A percentile compares a stretch with the other conserved stretches of the same genome.
Conservation (phyloP, 2,329 filamentous ascomycete genomes). For the Fusarium agapanthi region DNA sequence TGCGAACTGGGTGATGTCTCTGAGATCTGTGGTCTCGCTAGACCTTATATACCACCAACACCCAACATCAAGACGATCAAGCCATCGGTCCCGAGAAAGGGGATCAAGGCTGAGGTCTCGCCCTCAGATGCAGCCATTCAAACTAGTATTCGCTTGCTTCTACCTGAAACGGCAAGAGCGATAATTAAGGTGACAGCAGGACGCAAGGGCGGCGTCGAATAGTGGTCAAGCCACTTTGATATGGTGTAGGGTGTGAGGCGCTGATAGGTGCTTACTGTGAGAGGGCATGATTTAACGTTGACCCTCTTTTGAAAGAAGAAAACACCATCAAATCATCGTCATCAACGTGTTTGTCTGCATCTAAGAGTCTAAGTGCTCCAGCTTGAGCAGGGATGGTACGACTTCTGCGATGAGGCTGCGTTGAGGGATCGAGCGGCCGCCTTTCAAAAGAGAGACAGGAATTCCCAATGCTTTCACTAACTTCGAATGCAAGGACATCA, state of each 20-base stretch:
- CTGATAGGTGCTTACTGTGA: neutral
- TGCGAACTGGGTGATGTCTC: too few relatives aligned
- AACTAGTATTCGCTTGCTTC: neutral
- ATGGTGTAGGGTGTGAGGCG: constrained; percentile 2
- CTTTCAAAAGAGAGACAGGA: too few relatives aligned
- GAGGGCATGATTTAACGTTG: constrained; percentile 1
- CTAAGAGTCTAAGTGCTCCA: neutral
- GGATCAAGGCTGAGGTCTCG: neutral
- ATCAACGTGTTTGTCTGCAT: neutral
- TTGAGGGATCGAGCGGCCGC: too few relatives aligned
- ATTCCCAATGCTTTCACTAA: rapidly evolving
- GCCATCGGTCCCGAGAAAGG: neutral
- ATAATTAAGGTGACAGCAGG: neutral
- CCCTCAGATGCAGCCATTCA: neutral
- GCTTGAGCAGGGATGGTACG: neutral
- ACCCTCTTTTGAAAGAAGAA: neutral
- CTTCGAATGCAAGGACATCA: neutral
- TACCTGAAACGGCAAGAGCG: constrained; percentile 10
- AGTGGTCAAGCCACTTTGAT: neutral
- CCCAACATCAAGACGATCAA: neutral
- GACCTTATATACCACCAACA: neutral
- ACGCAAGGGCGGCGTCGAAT: neutral
- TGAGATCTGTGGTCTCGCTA: neutral
- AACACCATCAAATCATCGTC: neutral
- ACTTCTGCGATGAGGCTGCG: neutral